Evolutionary conservation across 2,329 filamentous ascomycete genomes (phyloP).

Genomic region (Colletotrichum navitas): DNA sequence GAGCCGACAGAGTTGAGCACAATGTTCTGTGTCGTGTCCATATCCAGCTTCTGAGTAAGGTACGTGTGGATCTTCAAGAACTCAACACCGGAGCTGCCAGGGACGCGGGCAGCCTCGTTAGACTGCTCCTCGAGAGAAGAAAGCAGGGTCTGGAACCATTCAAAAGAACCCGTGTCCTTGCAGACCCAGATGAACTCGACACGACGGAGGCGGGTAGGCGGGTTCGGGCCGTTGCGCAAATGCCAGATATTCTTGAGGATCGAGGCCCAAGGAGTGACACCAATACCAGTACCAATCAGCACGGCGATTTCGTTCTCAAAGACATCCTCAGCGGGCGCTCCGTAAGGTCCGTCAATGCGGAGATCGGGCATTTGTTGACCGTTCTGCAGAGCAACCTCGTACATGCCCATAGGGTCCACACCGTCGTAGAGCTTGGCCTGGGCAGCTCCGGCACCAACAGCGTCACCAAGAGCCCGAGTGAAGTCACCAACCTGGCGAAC

Average conservation of each 20-base stretch:
- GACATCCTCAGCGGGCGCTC: constrained; percentile 96
- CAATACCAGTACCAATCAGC: constrained; percentile 87
- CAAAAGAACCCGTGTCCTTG: constrained; percentile 94
- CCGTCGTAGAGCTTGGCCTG: constrained; percentile 92
- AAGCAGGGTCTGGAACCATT: constrained; percentile 98
- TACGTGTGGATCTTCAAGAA: constrained; percentile 99
- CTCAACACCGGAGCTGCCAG: constrained; percentile 77
- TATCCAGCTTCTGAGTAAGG: constrained; percentile 91
- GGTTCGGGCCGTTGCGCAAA: constrained; percentile 88
- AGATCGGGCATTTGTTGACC: constrained; percentile 92
- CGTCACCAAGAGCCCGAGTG: constrained; percentile 91
- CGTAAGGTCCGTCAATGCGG: constrained; percentile 94
- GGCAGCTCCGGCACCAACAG: constrained; percentile 89
- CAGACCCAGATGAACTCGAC: constrained; percentile 99
- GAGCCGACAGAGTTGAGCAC: constrained; percentile 94
- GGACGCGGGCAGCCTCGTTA: constrained; percentile 74
- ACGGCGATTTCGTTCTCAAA: constrained; percentile 93
- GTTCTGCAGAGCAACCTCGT: constrained; percentile 94
- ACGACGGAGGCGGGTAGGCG: constrained; percentile 87
- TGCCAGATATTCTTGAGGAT: constrained; percentile 99
- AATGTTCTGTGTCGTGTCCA: constrained; percentile 95
- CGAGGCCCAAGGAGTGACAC: constrained; percentile 87
- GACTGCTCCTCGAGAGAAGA: constrained; percentile 92
- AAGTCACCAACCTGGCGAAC: constrained; percentile 98
- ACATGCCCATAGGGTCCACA: constrained; percentile 95